Percentiles rank a stretch among this genome's conserved stretches.
These are phyloP conservation scores for Claviceps pazoutovae DNA, from an alignment of 2,329 filamentous ascomycete genomes.

Conservation along the genomic window DNA sequence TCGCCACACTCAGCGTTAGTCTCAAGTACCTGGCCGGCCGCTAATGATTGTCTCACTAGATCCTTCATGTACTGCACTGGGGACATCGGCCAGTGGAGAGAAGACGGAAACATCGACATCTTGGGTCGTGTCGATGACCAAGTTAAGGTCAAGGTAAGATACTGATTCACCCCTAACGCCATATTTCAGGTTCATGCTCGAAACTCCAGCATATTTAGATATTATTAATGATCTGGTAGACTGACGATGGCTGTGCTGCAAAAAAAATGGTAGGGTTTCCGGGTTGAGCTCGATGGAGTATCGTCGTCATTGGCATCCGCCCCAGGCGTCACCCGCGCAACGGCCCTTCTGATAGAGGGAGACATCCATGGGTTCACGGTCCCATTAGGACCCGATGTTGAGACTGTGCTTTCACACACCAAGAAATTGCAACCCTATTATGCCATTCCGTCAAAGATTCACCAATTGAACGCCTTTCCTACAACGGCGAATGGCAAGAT, in stretches of 20 bases:
- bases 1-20: neutral
- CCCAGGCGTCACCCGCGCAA: constrained; percentile 31
- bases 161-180: neutral
- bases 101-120: constrained; percentile 38
- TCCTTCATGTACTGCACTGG: constrained; percentile 46
- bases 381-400: constrained; percentile 19
- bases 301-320: constrained; percentile 33
- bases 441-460: constrained; percentile 33
- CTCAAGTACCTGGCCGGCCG: neutral
- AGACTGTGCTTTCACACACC: constrained; percentile 25
- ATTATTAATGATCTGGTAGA: neutral
- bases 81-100: constrained; percentile 40
- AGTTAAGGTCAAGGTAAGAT: constrained; percentile 41
- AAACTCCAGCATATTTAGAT: too few species aligned
- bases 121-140: constrained; percentile 47
- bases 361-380: constrained; percentile 38
- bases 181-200: neutral
- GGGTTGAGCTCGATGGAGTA: constrained; percentile 46
- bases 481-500: constrained; percentile 43
- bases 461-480: constrained; percentile 29
- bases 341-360: constrained; percentile 31
- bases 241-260: neutral
- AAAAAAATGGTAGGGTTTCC: constrained; percentile 32
- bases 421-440: constrained; percentile 38
- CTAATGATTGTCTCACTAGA: constrained; percentile 13